Evolutionary conservation across 1,284 basidiomycete species (phyloP), one percentile per base, ranked within the genome.

Genomic region (Lentinus polychrous): DNA sequence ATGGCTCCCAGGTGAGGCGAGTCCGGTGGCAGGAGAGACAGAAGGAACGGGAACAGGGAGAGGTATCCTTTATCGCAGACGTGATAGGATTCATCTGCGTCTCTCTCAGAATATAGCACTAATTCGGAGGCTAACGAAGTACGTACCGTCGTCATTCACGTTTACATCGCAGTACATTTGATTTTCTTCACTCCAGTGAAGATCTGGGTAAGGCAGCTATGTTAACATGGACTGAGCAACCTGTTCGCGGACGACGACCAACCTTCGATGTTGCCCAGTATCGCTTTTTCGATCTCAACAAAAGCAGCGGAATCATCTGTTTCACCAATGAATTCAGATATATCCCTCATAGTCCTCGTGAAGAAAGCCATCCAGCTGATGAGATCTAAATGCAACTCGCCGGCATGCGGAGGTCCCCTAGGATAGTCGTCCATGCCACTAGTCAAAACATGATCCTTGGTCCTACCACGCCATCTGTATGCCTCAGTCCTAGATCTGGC

Each of bases 361-460:
- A 94, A 95, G 69, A 90, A 93, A 10, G 82, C 94, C 86, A 97
- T 92, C 94, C 94, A 97, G 34, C 86, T 86, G 52, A 94, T 88
- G 55, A 97, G 69, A 67, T 97, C 94, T 43, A 96, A 66, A 65
- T 97, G 94, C 47, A 97, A 71, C 69, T 97, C 94, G 45, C 94
- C 94, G 1, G 84, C 76, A 60, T 94, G 91, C 7, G 94, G 86
- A 27, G 83, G 80, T 8, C 81, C 92, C 46, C 94, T 78, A 8
- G 94, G 94, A 65, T 94, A 97, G 67, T 97, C 94, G 63, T 97
- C 94, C 78, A 97, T 83, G 0, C 94, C 94, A 57, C 88, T 92
- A 0, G 94, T 95, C 47, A 97, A 69, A 22, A 97, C 88, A 67
- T 97, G 94, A 41, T 76, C 74, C 58, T 83, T 76, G 7, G 89